Evolutionary conservation across 2,329 filamentous ascomycete genomes (phyloP).

Genomic region (Grosmannia clavigera): DNA sequence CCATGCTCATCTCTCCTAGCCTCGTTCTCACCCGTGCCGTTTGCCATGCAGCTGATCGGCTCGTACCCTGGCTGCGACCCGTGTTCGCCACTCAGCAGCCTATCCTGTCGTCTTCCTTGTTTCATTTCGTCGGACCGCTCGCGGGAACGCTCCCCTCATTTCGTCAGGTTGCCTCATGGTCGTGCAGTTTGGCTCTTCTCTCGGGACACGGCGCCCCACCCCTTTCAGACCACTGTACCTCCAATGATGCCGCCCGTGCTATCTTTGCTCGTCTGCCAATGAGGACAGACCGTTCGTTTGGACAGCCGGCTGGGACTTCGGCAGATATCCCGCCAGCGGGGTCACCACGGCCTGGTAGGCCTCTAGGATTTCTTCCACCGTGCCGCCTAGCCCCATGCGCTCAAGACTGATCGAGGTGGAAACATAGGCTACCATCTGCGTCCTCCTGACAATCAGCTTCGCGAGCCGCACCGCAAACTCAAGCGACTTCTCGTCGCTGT

Average conservation of each 20-base stretch:
- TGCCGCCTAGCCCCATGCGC: constrained; percentile 61
- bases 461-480: constrained; percentile 82
- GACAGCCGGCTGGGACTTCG: constrained; percentile 12
- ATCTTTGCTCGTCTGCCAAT: neutral
- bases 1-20: too few relatives aligned
- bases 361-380: constrained; percentile 89
- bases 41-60: too few relatives aligned
- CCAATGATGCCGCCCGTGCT: neutral
- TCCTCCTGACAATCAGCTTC: constrained; percentile 65
- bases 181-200: neutral
- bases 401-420: constrained; percentile 75
- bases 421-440: constrained; percentile 71
- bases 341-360: constrained; percentile 65
- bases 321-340: constrained; percentile 47
- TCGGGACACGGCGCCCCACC: too few relatives aligned
- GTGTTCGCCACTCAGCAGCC: neutral
- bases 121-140: neutral
- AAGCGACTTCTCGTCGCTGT: constrained; percentile 59
- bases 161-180: neutral
- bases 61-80: neutral
- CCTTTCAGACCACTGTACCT: neutral
- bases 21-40: too few relatives aligned
- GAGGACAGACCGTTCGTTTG: neutral
- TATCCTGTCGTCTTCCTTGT: neutral
- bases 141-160: neutral